These are phyloP conservation scores for Yamadazyma endophytica DNA, from an alignment of 805 yeast genomes.

Conservation along the genomic window DNA sequence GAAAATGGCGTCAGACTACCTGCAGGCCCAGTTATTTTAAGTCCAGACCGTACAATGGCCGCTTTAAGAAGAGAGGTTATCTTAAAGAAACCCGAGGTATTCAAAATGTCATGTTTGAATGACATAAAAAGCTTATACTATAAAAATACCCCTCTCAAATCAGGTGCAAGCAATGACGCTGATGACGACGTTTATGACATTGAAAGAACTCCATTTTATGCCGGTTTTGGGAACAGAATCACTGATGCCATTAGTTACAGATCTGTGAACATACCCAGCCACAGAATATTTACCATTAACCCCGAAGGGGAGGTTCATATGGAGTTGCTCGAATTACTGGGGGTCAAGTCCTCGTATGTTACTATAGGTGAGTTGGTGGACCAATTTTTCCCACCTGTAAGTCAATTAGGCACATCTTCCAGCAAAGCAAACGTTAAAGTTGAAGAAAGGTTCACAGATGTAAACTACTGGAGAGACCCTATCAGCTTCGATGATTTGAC, in stretches of 20 bases:
- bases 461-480: constrained; percentile 90
- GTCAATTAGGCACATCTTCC: constrained; percentile 25
- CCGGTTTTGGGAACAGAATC: constrained; percentile 95
- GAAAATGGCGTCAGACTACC: constrained; percentile 70
- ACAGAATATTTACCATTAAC: constrained; percentile 91
- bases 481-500: constrained; percentile 57
- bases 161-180: constrained; percentile 1
- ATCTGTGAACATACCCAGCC: constrained; percentile 89
- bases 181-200: constrained; percentile 22
- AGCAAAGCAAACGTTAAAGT: constrained; percentile 11
- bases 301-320: constrained; percentile 96
- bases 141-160: constrained; percentile 3
- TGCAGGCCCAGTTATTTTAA: constrained; percentile 85
- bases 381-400: constrained; percentile 88
- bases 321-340: constrained; percentile 93
- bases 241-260: constrained; percentile 95
- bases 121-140: constrained; percentile 76
- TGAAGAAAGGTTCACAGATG: constrained; percentile 74
- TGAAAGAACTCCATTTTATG: constrained; percentile 80
- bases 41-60: constrained; percentile 96
- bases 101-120: constrained; percentile 92
- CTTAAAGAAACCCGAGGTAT: constrained; percentile 93
- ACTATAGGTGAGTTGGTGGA: constrained; percentile 92
- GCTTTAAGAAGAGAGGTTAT: constrained; percentile 91
- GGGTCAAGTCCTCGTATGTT: constrained; percentile 82